Evolutionary conservation across 2,329 filamentous ascomycete genomes (phyloP).

Genomic region (Aspergillus sclerotialis): DNA sequence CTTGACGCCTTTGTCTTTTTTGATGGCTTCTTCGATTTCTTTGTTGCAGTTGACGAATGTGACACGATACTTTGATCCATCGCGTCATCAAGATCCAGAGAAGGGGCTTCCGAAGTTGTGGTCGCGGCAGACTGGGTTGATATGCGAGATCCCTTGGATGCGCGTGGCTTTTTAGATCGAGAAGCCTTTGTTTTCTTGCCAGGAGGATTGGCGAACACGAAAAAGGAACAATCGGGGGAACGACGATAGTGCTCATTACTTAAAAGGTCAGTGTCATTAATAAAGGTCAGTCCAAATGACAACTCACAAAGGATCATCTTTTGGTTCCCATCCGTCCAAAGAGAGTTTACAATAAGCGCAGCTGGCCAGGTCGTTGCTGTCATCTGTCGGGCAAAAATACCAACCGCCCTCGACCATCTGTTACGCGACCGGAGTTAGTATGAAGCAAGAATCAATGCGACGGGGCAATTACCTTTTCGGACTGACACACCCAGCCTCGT

Average conservation of each 20-base stretch:
- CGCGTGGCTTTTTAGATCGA: conserved; percentile 46
- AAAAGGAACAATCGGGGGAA: conserved; percentile 75
- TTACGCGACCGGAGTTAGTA: conserved; percentile 11
- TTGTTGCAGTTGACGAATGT: conserved; percentile 43
- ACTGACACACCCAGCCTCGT: conserved; percentile 82
- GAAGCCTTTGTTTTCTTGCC: conserved; percentile 53
- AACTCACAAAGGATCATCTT: conserved; percentile 76
- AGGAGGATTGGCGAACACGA: conserved; percentile 53
- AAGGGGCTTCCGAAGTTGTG: conserved; percentile 38
- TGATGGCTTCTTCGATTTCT: conserved; percentile 42
- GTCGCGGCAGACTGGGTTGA: conserved; percentile 45
- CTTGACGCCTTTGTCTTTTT: conserved; percentile 32
- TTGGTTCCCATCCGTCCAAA: conserved; percentile 89
- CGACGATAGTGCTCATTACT: conserved; percentile 82
- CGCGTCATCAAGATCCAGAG: conserved; percentile 41
- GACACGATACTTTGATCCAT: conserved; percentile 53
- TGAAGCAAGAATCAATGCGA: conserved; percentile 5
- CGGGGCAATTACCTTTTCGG: conserved; percentile 63
- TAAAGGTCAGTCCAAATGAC: conserved; percentile 8
- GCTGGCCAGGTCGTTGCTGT: conserved; percentile 81
- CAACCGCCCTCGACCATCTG: conserved; percentile 87
- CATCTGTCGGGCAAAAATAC: conserved; percentile 80
- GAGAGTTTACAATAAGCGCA: conserved; percentile 87
- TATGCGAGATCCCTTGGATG: conserved; percentile 65
- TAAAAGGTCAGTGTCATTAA: not conserved